These are phyloP conservation scores for Cryphonectria radicalis DNA, from an alignment of 2,329 filamentous ascomycete species.

Conservation along the genomic window DNA sequence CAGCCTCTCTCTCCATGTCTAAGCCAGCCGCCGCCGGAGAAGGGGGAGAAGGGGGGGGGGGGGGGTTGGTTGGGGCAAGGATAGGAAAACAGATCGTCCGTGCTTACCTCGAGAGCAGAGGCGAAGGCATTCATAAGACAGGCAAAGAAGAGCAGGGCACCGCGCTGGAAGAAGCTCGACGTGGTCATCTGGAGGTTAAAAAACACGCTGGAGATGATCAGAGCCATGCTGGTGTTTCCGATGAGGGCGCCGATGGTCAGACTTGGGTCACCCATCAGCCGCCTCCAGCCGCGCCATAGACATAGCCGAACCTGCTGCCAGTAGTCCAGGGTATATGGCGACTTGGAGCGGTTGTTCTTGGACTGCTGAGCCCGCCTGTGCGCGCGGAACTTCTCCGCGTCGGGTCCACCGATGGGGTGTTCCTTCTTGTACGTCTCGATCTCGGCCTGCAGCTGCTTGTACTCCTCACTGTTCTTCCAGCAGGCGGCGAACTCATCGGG, in stretches of 20 bases:
- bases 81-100: not conserved
- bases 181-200: slow-evolving; percentile 72
- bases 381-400: slow-evolving; percentile 61
- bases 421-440: slow-evolving; percentile 59
- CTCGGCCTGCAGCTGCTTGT: slow-evolving; percentile 54
- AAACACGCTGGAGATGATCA: slow-evolving; percentile 82
- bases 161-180: slow-evolving; percentile 76
- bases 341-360: slow-evolving; percentile 64
- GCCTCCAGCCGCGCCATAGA: slow-evolving; percentile 77
- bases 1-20: not conserved
- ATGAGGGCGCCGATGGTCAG: slow-evolving; percentile 71
- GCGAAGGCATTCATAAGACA: slow-evolving; percentile 85
- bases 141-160: slow-evolving; percentile 84
- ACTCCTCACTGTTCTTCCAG: slow-evolving; percentile 61
- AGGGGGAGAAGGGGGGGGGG: not conserved
- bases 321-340: slow-evolving; percentile 83
- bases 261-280: slow-evolving; percentile 76
- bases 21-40: too few relatives aligned
- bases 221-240: slow-evolving; percentile 74
- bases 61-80: too few relatives aligned
- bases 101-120: slow-evolving; percentile 69
- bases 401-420: slow-evolving; percentile 59
- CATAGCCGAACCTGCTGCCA: slow-evolving; percentile 77
- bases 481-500: slow-evolving; percentile 64
- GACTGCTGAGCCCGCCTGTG: slow-evolving; percentile 59